These are phyloP conservation scores for Rhizomucor miehei DNA, from an alignment of 371 early-diverging fungal species.

Conservation along the genomic window DNA sequence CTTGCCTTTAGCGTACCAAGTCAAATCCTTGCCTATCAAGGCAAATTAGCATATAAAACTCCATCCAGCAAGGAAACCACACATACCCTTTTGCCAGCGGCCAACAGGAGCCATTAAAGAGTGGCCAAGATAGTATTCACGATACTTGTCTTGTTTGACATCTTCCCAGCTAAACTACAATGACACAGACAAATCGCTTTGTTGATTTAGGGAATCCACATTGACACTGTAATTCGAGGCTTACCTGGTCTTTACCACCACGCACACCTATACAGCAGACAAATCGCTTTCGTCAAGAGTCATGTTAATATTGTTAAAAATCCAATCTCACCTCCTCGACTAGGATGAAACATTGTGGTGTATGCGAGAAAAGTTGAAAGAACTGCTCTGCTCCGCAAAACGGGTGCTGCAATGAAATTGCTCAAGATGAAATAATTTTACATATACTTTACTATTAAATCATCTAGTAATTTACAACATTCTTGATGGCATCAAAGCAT, in stretches of 20 bases:
- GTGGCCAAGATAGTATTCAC: slow-evolving; percentile 87
- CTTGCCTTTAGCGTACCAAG: slow-evolving; percentile 71
- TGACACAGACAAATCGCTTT: not conserved
- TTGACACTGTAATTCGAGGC: not conserved
- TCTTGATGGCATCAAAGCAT: slow-evolving; percentile 87
- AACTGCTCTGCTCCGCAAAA: no score
- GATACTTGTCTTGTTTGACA: slow-evolving; percentile 80
- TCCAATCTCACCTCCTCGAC: slow-evolving; percentile 41
- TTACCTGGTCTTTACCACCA: slow-evolving; percentile 63
- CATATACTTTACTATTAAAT: no score
- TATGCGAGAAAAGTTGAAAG: not conserved
- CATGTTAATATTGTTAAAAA: not conserved
- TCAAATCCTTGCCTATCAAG: slow-evolving; percentile 62
- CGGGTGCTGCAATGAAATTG: no score
- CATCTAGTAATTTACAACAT: slow-evolving; percentile 63
- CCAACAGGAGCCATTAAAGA: slow-evolving; percentile 83
- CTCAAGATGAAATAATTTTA: no score
- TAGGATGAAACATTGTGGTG: slow-evolving; percentile 43
- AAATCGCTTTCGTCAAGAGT: not conserved
- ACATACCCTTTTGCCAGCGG: slow-evolving; percentile 55
- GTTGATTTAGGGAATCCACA: not conserved
- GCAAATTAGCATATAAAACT: not conserved
- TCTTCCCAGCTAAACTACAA: slow-evolving; percentile 59
- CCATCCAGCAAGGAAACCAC: not conserved
- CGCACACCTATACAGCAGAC: slow-evolving; percentile 45